phyloP scores from a whole-genome alignment of 352 stramenopile genomes.

The Pythium folliculosum region DNA sequence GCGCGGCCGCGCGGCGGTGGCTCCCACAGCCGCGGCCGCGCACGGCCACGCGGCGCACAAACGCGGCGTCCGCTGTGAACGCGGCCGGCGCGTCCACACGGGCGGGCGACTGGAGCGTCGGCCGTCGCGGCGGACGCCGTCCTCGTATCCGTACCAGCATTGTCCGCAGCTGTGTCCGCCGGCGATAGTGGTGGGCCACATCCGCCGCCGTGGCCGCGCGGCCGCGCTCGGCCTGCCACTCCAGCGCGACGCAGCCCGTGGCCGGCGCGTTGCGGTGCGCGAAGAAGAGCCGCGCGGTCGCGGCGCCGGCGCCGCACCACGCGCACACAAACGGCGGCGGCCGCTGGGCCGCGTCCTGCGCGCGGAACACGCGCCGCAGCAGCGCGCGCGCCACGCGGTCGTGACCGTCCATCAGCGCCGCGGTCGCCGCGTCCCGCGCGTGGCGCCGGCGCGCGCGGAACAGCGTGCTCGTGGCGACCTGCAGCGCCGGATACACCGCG shows the following conservation, averaged over 20 bases:
- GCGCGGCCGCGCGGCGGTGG: neutral
- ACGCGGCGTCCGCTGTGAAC: neutral
- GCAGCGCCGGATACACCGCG: slow-evolving; percentile 6
- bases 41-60: slow-evolving; percentile 3
- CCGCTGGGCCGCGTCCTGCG: slow-evolving; percentile 9
- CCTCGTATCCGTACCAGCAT: neutral
- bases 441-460: neutral
- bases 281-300: slow-evolving; percentile 28
- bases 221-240: neutral
- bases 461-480: neutral
- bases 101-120: no score
- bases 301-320: slow-evolving; percentile 33
- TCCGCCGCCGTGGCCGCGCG: neutral
- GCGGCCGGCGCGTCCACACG: neutral
- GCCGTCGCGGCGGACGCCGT: neutral
- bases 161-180: neutral
- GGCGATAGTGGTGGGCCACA: neutral
- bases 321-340: slow-evolving; percentile 33
- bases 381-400: slow-evolving; percentile 23
- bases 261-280: slow-evolving; percentile 24
- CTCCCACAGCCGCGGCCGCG: neutral
- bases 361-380: slow-evolving; percentile 34
- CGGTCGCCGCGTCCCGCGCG: neutral
- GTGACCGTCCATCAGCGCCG: slow-evolving; percentile 25
- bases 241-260: neutral